Evolutionary conservation across 768 basidiomycete species (phyloP).

Genomic region (Boletus huronensis): DNA sequence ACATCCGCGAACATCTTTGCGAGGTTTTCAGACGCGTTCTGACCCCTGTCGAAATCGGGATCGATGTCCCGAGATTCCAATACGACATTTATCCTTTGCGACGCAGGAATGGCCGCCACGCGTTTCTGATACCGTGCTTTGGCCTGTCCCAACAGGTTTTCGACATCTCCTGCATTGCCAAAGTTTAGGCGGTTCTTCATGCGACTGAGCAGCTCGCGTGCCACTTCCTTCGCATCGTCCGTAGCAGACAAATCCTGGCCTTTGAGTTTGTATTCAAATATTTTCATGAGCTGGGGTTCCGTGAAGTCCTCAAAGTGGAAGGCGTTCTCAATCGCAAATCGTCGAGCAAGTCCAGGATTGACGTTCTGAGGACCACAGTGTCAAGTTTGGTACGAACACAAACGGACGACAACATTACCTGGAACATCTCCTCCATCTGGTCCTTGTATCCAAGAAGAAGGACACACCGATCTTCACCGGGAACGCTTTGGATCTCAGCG

Average conservation of each 20-base stretch:
- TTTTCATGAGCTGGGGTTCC: conserved; percentile 47
- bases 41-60: conserved; percentile 51
- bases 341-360: conserved; percentile 63
- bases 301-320: conserved; percentile 67
- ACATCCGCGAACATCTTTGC: conserved; percentile 59
- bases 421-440: no score
- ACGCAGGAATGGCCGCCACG: conserved; percentile 26
- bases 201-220: conserved; percentile 44
- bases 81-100: conserved; percentile 24
- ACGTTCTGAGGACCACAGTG: conserved; percentile 49
- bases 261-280: conserved; percentile 56
- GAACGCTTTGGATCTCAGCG: no score
- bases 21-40: conserved; percentile 50
- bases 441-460: no score
- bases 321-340: conserved; percentile 66
- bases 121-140: conserved; percentile 50
- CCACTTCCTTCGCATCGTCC: conserved; percentile 51
- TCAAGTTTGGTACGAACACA: background rate
- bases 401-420: no score
- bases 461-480: no score
- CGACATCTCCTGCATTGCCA: conserved; percentile 64
- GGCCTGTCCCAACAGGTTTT: conserved; percentile 53
- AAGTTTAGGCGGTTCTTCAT: conserved; percentile 52
- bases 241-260: conserved; percentile 58
- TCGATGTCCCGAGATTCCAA: conserved; percentile 59